Base-by-base conservation (phyloP, 768 basidiomycete genomes). In the Panaeolus papilionaceus region DNA sequence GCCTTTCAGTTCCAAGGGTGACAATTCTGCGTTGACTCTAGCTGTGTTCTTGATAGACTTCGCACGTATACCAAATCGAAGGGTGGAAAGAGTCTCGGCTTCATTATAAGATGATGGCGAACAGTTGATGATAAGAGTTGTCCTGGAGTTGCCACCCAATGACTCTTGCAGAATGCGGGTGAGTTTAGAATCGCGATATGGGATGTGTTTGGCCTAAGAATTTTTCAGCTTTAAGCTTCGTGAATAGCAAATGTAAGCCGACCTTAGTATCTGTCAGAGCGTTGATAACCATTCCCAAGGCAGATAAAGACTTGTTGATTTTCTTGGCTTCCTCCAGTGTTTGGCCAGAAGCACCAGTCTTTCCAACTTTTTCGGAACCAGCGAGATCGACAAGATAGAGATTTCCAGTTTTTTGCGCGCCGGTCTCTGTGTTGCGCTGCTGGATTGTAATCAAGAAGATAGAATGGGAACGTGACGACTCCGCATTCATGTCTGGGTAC, bases 41-140 rank as follows among this genome's bases (percentile, higher is more conserved):
- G 98, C 98, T 68, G 93, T 94, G 80, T 99, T 99, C 93, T 99
- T 99, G 89, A 99, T 99, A n/a, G 94, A 94, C 81, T 99, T 99
- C n/a, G 98, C 97, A 71, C 98, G 94, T 77, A 99, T 99, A 84
- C 98, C 98, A 78, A 99, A 99, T 28, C 98, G 92, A n/a, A 99
- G 88, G 3, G 98, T 99, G 2, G 92, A 93, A 39, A 99, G 84
- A 0, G 98, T 99, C 79, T 99, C 98, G 2, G 94, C 84, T 78
- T 99, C 98, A 75, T 99, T 99, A 82, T 96, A 99, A 0, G 94
- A 90, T 1, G 95, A 96, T 18, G 98, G 98, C 18, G 98, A 99
- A 76, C 98, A 99, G 80, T 99, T 99, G 81, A 99, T 99, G 74
- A 99, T 96, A n/a, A 99, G 89, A 0, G 98, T 99, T 40, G 94